Percentiles rank a stretch among this genome's conserved stretches.
Evolutionary conservation across 495 filamentous ascomycete species (phyloP).

Genomic region (Aspergillus funiculosus): DNA sequence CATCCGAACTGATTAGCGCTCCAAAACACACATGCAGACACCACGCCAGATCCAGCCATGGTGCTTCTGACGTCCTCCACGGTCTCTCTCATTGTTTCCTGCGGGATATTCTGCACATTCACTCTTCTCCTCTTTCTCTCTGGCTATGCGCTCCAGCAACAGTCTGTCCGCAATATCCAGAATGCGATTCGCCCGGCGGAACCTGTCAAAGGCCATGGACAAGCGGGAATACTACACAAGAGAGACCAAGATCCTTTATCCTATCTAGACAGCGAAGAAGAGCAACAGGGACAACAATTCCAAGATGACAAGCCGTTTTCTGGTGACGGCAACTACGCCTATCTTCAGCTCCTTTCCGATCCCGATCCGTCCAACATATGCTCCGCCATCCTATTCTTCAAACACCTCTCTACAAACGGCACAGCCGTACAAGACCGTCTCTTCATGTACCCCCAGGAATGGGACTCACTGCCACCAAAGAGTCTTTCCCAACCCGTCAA

Average conservation of each 20-base stretch:
- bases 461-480: constrained; percentile 31
- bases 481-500: constrained; percentile 25
- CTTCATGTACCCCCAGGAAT: constrained; percentile 46
- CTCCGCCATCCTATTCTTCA: constrained; percentile 42
- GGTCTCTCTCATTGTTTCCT: constrained; percentile 40
- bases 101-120: constrained; percentile 52
- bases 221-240: constrained; percentile 24
- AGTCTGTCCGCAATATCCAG: constrained; percentile 59
- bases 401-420: constrained; percentile 33
- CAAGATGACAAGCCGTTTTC: constrained; percentile 1
- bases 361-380: constrained; percentile 44
- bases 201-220: constrained; percentile 15
- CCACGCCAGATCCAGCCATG: constrained; percentile 23
- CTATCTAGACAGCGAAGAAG: constrained; percentile 4
- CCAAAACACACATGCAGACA: constrained; percentile 4
- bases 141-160: constrained; percentile 66
- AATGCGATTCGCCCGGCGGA: constrained; percentile 47
- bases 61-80: constrained; percentile 44
- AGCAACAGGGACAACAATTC: background rate
- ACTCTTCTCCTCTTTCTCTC: constrained; percentile 62
- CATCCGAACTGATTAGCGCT: background rate
- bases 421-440: constrained; percentile 41
- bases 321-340: constrained; percentile 38
- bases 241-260: constrained; percentile 11
- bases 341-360: constrained; percentile 40